Percentiles rank a stretch among this genome's conserved stretches.
These are phyloP conservation scores for Neoboletus subvelutipes DNA, from an alignment of 768 basidiomycete species.

Conservation along the genomic window DNA sequence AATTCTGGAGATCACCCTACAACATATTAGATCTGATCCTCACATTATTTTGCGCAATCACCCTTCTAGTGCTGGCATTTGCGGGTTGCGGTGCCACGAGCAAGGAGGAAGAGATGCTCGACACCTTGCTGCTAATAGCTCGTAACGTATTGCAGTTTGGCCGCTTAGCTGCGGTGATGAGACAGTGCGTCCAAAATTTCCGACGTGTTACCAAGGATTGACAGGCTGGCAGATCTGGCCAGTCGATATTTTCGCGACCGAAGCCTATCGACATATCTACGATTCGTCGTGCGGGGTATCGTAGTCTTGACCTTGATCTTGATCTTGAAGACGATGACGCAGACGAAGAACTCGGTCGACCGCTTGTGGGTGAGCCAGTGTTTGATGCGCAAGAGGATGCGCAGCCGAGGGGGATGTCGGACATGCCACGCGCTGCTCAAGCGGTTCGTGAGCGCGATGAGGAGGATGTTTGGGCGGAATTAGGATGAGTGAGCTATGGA, in stretches of 20 bases:
- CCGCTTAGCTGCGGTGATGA: constrained; percentile 87
- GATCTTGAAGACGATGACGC: constrained; percentile 58
- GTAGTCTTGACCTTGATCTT: constrained; percentile 66
- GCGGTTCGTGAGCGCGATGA: constrained; percentile 56
- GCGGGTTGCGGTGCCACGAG: constrained; percentile 80
- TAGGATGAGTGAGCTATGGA: constrained; percentile 39
- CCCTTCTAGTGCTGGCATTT: constrained; percentile 84
- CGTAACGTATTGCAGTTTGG: constrained; percentile 93
- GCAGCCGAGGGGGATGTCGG: constrained; percentile 36
- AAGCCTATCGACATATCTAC: constrained; percentile 83
- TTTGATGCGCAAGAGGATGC: constrained; percentile 56
- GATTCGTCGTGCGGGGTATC: constrained; percentile 62
- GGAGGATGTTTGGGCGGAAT: constrained; percentile 72
- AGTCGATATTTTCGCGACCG: constrained; percentile 84
- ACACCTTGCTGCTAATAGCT: constrained; percentile 88
- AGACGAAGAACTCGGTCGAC: constrained; percentile 52
- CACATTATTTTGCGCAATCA: constrained; percentile 86
- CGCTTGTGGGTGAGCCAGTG: constrained; percentile 58
- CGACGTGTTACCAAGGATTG: constrained; percentile 3
- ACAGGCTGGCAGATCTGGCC: constrained; percentile 61
- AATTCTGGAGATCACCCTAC: constrained; percentile 96
- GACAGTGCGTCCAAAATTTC: constrained; percentile 63
- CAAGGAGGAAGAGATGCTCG: constrained; percentile 92
- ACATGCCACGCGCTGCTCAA: constrained; percentile 62
- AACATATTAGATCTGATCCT: constrained; percentile 88